These are phyloP conservation scores for Lipomyces kockii DNA, from an alignment of 805 yeast genomes.

Conservation along the genomic window DNA sequence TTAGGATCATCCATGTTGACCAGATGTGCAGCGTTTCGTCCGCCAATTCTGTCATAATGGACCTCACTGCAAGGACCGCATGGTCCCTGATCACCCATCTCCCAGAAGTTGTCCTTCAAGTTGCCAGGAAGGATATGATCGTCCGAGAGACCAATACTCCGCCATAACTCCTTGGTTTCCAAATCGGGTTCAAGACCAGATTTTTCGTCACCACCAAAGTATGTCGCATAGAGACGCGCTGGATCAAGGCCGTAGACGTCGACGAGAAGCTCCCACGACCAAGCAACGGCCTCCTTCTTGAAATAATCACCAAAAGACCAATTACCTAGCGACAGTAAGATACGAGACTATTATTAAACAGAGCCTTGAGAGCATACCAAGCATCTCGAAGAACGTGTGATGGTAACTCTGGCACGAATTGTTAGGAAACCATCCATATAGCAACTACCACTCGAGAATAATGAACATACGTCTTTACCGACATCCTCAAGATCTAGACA, in stretches of 20 bases:
- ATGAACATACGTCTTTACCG: constrained; percentile 75
- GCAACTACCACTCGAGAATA: neutral
- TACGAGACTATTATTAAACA: no score
- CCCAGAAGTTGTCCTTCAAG: constrained; percentile 96
- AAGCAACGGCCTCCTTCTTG: constrained; percentile 87
- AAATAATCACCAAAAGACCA: constrained; percentile 99
- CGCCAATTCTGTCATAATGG: constrained; percentile 98
- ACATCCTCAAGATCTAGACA: constrained; percentile 93
- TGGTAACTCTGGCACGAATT: constrained; percentile 59
- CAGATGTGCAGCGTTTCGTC: constrained; percentile 88
- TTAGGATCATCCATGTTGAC: constrained; percentile 98
- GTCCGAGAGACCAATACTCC: constrained; percentile 82
- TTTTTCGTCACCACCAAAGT: constrained; percentile 89
- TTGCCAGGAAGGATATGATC: constrained; percentile 93
- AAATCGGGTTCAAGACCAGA: constrained; percentile 88
- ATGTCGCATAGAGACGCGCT: constrained; percentile 88
- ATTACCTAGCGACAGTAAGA: constrained; percentile 49
- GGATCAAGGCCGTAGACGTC: constrained; percentile 76
- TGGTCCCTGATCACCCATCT: constrained; percentile 99
- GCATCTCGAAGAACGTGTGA: constrained; percentile 98
- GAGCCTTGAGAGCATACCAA: constrained; percentile 58
- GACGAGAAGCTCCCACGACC: constrained; percentile 91
- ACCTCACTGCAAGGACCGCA: constrained; percentile 99
- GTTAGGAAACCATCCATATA: neutral
- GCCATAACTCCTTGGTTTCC: constrained; percentile 90